Conservation (phyloP, 768 basidiomycete species). For the Sutorius australiensis region DNA sequence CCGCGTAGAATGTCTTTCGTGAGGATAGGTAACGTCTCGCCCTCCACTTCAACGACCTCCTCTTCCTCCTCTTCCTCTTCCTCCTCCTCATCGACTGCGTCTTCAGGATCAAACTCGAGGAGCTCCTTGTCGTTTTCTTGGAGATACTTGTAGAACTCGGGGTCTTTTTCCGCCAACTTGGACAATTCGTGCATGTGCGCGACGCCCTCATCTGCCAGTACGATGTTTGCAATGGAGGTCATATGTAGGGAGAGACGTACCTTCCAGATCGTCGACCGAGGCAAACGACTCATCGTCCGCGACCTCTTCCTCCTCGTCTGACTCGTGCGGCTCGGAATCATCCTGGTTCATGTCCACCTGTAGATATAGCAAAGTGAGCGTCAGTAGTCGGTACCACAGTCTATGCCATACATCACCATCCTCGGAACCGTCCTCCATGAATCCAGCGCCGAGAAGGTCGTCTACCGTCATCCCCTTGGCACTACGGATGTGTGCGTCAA, state of each 20-base stretch:
- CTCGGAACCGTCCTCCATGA: conserved; percentile 63
- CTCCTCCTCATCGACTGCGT: conserved; percentile 49
- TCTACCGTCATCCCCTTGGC: conserved; percentile 62
- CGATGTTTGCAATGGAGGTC: not conserved
- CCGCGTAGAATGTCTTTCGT: conserved; percentile 65
- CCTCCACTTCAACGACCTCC: conserved; percentile 40
- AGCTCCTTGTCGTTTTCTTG: conserved; percentile 93
- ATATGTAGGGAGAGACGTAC: conserved; percentile 24
- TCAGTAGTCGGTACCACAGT: not conserved
- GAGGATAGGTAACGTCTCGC: conserved; percentile 47
- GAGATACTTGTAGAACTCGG: conserved; percentile 98
- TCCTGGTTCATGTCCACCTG: conserved; percentile 27
- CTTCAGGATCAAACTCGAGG: conserved; percentile 67
- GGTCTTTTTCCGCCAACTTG: conserved; percentile 90
- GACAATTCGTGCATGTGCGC: conserved; percentile 79
- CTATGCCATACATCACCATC: conserved; percentile 35
- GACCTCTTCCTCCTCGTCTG: conserved; percentile 39
- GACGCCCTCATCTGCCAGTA: conserved; percentile 58
- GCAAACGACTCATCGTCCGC: conserved; percentile 67
- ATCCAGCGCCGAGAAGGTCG: conserved; percentile 67
- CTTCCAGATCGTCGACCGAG: conserved; percentile 76
- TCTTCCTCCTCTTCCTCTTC: conserved; percentile 40
- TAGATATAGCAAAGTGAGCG: conserved; percentile 4
- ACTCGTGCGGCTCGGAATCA: conserved; percentile 35
- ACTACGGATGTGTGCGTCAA: conserved; percentile 8